Percentiles rank a stretch among this genome's conserved stretches.
These are phyloP conservation scores for Blyttiomyces sp. DNA, from an alignment of 371 early-diverging fungal genomes.

Conservation along the genomic window DNA sequence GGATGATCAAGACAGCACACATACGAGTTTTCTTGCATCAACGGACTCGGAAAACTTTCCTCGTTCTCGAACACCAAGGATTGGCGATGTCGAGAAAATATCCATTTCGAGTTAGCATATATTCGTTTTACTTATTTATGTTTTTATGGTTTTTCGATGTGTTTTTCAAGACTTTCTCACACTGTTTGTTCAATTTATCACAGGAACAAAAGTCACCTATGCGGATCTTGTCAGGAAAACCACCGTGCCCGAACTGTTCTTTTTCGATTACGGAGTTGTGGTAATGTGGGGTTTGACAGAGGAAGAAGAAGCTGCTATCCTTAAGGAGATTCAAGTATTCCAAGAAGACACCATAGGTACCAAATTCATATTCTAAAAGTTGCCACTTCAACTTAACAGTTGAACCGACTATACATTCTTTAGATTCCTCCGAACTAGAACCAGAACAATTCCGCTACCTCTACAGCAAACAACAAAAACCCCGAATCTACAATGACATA, in stretches of 20 bases:
- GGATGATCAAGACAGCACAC: background rate
- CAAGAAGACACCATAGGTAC: slow-evolving; percentile 63
- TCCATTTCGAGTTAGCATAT: background rate
- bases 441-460: slow-evolving; percentile 86
- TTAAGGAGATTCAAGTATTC: slow-evolving; percentile 51
- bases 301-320: slow-evolving; percentile 69
- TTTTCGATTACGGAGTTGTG: slow-evolving; percentile 88
- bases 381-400: slow-evolving; percentile 7
- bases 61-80: background rate
- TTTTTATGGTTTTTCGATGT: background rate
- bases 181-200: too few species aligned
- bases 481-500: slow-evolving; percentile 52
- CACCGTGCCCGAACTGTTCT: slow-evolving; percentile 10
- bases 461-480: slow-evolving; percentile 69
- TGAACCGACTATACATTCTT: background rate
- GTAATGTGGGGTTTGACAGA: slow-evolving; percentile 91
- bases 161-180: background rate
- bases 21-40: background rate
- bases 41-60: background rate
- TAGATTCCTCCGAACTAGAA: slow-evolving; percentile 67
- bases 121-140: background rate
- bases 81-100: background rate
- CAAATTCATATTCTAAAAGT: background rate
- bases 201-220: too few species aligned
- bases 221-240: background rate